Conservation (phyloP, 257 asterid genomes). For the Oldenlandia corymbosa region DNA sequence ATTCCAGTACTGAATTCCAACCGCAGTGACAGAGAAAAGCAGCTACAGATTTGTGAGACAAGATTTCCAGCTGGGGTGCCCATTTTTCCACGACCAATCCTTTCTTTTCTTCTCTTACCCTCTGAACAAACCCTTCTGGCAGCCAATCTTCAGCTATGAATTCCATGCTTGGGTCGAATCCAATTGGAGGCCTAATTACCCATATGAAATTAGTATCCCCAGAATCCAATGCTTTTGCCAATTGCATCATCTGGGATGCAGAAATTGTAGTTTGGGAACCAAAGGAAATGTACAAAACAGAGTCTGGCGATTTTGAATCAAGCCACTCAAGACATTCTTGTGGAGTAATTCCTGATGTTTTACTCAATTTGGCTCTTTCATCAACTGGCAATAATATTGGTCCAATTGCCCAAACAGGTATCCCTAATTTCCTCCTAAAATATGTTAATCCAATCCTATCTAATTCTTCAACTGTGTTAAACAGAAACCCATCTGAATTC, state of each 20-base stretch:
- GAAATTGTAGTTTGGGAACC: conserved; percentile 47
- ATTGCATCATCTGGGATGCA: conserved; percentile 50
- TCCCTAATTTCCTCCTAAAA: conserved; percentile 35
- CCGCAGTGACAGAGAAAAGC: conserved; percentile 56
- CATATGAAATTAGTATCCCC: conserved; percentile 39
- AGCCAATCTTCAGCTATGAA: conserved; percentile 53
- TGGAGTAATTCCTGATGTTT: conserved; percentile 18
- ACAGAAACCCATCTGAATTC: conserved; percentile 42
- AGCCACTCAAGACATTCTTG: conserved; percentile 40
- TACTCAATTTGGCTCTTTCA: conserved; percentile 15
- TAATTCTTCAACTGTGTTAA: conserved; percentile 50
- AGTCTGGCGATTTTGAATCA: conserved; percentile 22
- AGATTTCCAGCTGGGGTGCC: conserved; percentile 57
- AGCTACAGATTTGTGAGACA: conserved; percentile 37
- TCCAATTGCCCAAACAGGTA: conserved; percentile 51
- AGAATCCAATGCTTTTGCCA: conserved; percentile 52
- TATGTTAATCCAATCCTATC: conserved; percentile 42
- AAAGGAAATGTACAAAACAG: conserved; percentile 52
- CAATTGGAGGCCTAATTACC: conserved; percentile 57
- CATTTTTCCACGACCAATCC: conserved; percentile 42
- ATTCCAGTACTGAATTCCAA: conserved; percentile 62
- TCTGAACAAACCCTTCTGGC: conserved; percentile 48
- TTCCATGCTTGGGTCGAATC: conserved; percentile 30
- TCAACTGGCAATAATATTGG: conserved; percentile 33
- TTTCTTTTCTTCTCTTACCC: conserved; percentile 21